These are phyloP conservation scores for Cystobasidium onofrii DNA, from an alignment of 768 basidiomycete species.

Conservation along the genomic window DNA sequence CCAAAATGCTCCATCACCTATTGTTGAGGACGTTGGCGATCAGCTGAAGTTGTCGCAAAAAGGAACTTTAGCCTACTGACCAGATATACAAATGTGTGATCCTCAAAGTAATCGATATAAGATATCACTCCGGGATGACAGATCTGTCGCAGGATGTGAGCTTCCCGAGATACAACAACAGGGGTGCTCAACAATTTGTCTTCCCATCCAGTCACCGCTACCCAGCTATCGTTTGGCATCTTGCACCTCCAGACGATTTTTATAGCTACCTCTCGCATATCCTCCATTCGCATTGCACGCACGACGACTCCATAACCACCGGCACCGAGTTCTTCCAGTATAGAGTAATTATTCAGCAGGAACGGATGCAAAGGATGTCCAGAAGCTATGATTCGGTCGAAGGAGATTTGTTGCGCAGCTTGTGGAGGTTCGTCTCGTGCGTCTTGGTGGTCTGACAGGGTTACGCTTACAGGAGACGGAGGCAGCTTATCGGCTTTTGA, in stretches of 20 bases:
- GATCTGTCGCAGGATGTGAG: constrained; percentile 65
- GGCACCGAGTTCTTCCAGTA: constrained; percentile 56
- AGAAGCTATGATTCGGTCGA: constrained; percentile 1
- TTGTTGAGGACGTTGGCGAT: no score
- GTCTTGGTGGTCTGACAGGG: not conserved
- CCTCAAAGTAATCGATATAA: constrained; percentile 79
- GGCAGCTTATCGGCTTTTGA: not conserved
- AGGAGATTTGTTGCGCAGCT: not conserved
- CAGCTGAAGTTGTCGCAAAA: no score
- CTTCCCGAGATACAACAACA: constrained; percentile 62
- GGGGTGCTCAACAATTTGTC: constrained; percentile 14
- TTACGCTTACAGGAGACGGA: not conserved
- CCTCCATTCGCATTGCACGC: constrained; percentile 60
- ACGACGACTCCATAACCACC: constrained; percentile 95
- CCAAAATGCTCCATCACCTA: constrained; percentile 66
- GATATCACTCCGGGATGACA: constrained; percentile 68
- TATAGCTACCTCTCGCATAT: constrained; percentile 69
- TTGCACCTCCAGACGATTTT: constrained; percentile 83
- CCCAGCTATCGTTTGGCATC: constrained; percentile 26
- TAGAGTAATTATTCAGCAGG: constrained; percentile 43
- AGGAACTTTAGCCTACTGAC: constrained; percentile 50
- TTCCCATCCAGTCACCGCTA: constrained; percentile 34
- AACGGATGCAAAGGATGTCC: constrained; percentile 38
- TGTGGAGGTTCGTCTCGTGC: not conserved
- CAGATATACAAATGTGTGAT: constrained; percentile 73